Conservation (phyloP, 768 basidiomycete species). For the Suillus alpinus region DNA sequence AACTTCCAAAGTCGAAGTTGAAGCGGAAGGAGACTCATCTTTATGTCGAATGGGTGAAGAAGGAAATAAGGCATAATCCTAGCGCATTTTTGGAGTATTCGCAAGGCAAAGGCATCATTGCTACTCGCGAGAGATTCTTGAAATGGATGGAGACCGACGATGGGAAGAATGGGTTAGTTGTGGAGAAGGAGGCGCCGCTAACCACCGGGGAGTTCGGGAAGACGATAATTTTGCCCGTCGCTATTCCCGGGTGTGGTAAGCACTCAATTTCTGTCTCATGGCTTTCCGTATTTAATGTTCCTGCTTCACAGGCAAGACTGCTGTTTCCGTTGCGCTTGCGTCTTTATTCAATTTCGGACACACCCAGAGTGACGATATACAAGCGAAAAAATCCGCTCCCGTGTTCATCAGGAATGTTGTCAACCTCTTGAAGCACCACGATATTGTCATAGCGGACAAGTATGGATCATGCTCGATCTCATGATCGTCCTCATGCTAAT, state of each 20-base stretch:
- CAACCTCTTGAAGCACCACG: conserved; percentile 52
- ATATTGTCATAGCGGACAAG: conserved; percentile 94
- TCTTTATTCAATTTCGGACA: conserved; percentile 86
- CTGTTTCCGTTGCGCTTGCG: conserved; percentile 75
- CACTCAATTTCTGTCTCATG: conserved; percentile 6
- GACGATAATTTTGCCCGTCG: conserved; percentile 84
- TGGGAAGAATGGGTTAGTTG: conserved; percentile 36
- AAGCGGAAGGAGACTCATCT: conserved; percentile 71
- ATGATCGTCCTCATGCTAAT: neutral
- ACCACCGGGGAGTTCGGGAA: conserved; percentile 47
- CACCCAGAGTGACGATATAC: conserved; percentile 90
- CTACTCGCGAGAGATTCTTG: conserved; percentile 76
- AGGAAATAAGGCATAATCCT: conserved; percentile 67
- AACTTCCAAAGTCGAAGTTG: conserved; percentile 64
- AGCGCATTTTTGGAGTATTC: conserved; percentile 58
- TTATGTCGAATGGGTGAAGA: conserved; percentile 82
- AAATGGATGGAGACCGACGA: conserved; percentile 57
- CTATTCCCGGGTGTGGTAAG: conserved; percentile 90
- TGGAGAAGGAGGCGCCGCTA: conserved; percentile 16
- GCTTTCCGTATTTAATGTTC: neutral
- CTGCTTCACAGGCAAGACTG: conserved; percentile 70
- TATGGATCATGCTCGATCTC: conserved; percentile 31
- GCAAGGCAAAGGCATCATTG: conserved; percentile 82
- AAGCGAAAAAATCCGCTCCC: conserved; percentile 68
- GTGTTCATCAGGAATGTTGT: conserved; percentile 72